These are phyloP conservation scores for Coix lacrymajobi DNA, from an alignment of 176 grass and related monocot genomes.

Conservation along the genomic window DNA sequence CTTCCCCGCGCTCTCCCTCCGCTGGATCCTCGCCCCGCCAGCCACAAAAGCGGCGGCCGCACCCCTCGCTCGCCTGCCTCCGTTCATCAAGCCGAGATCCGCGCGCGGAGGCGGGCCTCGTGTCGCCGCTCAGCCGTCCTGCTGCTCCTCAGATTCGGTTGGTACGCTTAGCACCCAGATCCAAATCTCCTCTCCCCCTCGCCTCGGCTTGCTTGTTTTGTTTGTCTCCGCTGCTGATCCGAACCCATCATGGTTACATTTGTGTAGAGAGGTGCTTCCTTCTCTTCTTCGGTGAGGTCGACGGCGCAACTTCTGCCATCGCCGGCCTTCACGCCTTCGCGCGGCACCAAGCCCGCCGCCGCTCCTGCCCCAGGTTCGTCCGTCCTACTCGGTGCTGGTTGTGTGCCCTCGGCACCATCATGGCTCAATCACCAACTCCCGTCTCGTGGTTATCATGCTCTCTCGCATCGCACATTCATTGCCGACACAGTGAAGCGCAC, in stretches of 20 bases:
- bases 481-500: neutral
- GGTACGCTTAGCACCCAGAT: neutral
- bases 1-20: neutral
- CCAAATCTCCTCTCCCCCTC: neutral
- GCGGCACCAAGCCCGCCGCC: neutral
- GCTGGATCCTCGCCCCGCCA: constrained; percentile 10
- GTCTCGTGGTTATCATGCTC: neutral
- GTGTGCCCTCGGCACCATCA: neutral
- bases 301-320: neutral
- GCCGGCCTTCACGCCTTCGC: neutral
- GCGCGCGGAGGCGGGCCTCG: neutral
- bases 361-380: constrained; percentile 4
- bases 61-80: neutral
- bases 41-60: neutral
- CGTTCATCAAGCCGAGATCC: neutral
- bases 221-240: neutral
- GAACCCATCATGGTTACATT: neutral
- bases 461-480: neutral
- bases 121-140: neutral
- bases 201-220: neutral
- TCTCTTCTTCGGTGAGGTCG: neutral
- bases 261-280: neutral
- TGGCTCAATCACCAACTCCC: neutral
- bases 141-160: neutral
- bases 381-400: neutral